Evolutionary conservation across 2,329 filamentous ascomycete genomes (phyloP).

Genomic region (Venturia carpophila): DNA sequence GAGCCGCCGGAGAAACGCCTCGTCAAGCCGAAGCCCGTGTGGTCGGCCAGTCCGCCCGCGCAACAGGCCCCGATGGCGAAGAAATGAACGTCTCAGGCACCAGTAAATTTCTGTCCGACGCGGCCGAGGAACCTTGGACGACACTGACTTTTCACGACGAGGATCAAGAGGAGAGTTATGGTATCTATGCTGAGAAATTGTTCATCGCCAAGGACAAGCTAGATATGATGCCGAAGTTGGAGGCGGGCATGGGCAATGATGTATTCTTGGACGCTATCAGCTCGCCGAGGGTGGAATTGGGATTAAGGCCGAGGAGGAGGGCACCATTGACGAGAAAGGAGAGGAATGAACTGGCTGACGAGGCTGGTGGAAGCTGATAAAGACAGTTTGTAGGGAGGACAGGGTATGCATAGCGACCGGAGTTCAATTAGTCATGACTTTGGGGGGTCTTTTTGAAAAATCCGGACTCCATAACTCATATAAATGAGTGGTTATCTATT

Average conservation of each 20-base stretch:
- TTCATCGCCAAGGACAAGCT: constrained; percentile 43
- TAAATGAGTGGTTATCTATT: too few relatives aligned
- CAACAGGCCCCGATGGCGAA: constrained; percentile 58
- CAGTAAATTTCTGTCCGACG: constrained; percentile 64
- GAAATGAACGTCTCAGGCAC: constrained; percentile 61
- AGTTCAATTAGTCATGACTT: not conserved
- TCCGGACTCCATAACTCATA: too few relatives aligned
- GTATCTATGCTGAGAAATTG: constrained; percentile 65
- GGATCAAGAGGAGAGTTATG: constrained; percentile 65
- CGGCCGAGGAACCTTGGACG: constrained; percentile 78
- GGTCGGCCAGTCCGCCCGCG: constrained; percentile 82
- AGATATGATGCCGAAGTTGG: constrained; percentile 39
- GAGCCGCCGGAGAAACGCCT: constrained; percentile 39
- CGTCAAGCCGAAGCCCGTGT: constrained; percentile 55
- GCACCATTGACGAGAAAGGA: constrained; percentile 25
- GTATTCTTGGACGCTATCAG: constrained; percentile 58
- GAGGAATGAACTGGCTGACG: constrained; percentile 15
- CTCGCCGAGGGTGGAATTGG: constrained; percentile 38
- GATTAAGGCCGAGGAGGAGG: constrained; percentile 33
- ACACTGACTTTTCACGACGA: constrained; percentile 74
- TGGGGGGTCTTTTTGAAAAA: not conserved
- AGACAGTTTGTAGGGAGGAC: not conserved
- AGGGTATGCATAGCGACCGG: not conserved
- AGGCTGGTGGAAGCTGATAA: not conserved
- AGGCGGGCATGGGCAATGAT: constrained; percentile 48